These are phyloP conservation scores for Citeromyces nyonsensis DNA, from an alignment of 805 yeast species.

Conservation along the genomic window DNA sequence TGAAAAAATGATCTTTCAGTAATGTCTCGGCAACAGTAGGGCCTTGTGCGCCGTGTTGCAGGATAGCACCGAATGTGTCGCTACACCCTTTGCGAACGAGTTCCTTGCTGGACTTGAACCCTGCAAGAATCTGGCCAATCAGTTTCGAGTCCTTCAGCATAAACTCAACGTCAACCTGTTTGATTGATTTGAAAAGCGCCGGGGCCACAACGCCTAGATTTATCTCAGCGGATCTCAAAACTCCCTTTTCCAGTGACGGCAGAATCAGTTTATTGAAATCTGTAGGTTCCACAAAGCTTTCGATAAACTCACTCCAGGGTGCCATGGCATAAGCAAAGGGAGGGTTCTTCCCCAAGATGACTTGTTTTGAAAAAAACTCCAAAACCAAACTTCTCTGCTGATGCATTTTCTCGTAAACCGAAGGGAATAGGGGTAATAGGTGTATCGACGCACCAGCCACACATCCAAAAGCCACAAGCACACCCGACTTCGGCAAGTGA, in stretches of 20 bases:
- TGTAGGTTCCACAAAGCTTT: conserved; percentile 21
- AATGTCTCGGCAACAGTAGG: conserved; percentile 13
- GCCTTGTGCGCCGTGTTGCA: conserved; percentile 9
- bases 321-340: conserved; percentile 18
- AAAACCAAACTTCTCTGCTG: conserved; percentile 6
- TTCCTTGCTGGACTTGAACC: conserved; percentile 59
- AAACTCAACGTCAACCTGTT: conserved; percentile 24
- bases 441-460: conserved; percentile 12
- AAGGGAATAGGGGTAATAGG: conserved; percentile 4
- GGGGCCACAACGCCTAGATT: conserved; percentile 43
- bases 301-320: conserved; percentile 27
- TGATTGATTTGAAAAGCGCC: conserved; percentile 22
- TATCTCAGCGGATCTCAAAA: conserved; percentile 65
- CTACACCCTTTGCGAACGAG: conserved; percentile 36
- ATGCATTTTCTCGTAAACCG: conserved; percentile 3
- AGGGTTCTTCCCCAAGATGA: conserved; percentile 27
- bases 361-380: conserved; percentile 19
- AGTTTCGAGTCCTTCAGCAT: conserved; percentile 25
- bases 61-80: conserved; percentile 13
- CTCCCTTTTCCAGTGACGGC: conserved; percentile 58
- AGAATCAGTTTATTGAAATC: conserved; percentile 22
- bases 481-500: conserved; percentile 16
- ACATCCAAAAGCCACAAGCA: conserved; percentile 18
- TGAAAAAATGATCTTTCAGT: conserved; percentile 36
- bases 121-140: conserved; percentile 30